Evolutionary conservation across 352 stramenopile genomes (phyloP), one percentile per base, ranked within the genome.

Genomic region (Phytophthora sp.): DNA sequence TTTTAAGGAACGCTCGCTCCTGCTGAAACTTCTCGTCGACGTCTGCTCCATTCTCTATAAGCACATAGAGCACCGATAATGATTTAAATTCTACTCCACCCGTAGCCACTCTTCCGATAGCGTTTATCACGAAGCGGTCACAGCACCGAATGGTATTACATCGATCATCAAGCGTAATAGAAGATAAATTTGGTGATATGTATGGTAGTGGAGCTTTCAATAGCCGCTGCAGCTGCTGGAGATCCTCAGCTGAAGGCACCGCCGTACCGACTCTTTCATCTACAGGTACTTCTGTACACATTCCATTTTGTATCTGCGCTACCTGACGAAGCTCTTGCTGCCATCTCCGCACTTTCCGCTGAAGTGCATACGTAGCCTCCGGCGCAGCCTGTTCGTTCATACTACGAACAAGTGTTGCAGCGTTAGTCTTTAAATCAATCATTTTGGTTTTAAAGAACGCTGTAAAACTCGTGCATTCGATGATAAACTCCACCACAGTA

Each of bases 1-100:
- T 76, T 6, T 53, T 46, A 12, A 73, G 52, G 30, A 76, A 53
- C 0, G 53, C 54, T 0, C 69, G 35, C n/a, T 76, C 67, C 11
- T 76, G 52, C 20, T 73, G 63, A 11, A 70, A 70, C 11, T 28
- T 34, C 13, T 32, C 21, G 2, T 50, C 26, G 0, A 15, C 4
- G 5, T 54, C 41, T 3, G 64, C 34, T 8, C 17, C 51, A 21
- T 4, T 43, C 5, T 44, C 31, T 24, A 62, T 45, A 10, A 55
- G 35, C n/a, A 73, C 12, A 5, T 60, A 58, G 6, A 76, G 2
- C 3, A 76, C 46, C 0, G 57, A 70, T 15, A 76, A 38, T 13
- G 32, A 30, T 5, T 56, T 20, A n/a, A 54, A 46, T 7, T 52
- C 44, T 18, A 30, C 8, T 28, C 31, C 42, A 15, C 10, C n/a